Base-by-base conservation (phyloP, 2,329 filamentous ascomycete species). In the Pseudohalonectria lignicola region DNA sequence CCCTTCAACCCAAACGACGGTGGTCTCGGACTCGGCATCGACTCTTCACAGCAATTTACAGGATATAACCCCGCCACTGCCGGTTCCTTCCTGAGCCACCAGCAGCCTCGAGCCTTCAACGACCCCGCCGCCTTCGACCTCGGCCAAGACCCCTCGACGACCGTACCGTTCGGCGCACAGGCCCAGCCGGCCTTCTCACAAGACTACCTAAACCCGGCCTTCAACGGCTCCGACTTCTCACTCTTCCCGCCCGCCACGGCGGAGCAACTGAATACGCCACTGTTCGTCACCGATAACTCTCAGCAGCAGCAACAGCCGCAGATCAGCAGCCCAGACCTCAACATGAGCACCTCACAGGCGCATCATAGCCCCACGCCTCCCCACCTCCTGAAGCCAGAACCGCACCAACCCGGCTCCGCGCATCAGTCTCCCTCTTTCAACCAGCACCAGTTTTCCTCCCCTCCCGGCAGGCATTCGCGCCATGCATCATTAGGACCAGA, bases 191-290 rank as follows among this genome's bases (percentile, higher is more conserved):
- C 37, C 11, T 48, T 39, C 34, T 26, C 18, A 25, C 62, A 67
- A 45, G 56, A 56, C 40, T 59, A 67, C 45, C 52, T 79, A 31
- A 61, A 66, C 31, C 55, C 69, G 15, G 70, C 40, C 45, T 71
- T 75, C 44, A 61, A 61, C 53, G 61, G 65, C 50, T 61, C 61
- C 43, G 76, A 83, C 58, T 81, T 80, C 54, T 73, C 75, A 36
- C 66, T 83, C 49, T 86, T 82, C 50, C 71, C 77, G 4, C 55
- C 67, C 8, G 60, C 67, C 36, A 63, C 67, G 36, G 63, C 66
- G 44, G 70, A 76, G 44, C 73, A 76, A 50, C 76, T 79, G 51
- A 74, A 74, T 49, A 60, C 74, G 11, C 71, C 79, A 17, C 64
- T 79, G 43, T 82, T 84, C 44, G 64, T 73, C 41, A 55, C 41